Base-by-base conservation (phyloP, 805 yeast genomes). In the Metschnikowia lochheadii region DNA sequence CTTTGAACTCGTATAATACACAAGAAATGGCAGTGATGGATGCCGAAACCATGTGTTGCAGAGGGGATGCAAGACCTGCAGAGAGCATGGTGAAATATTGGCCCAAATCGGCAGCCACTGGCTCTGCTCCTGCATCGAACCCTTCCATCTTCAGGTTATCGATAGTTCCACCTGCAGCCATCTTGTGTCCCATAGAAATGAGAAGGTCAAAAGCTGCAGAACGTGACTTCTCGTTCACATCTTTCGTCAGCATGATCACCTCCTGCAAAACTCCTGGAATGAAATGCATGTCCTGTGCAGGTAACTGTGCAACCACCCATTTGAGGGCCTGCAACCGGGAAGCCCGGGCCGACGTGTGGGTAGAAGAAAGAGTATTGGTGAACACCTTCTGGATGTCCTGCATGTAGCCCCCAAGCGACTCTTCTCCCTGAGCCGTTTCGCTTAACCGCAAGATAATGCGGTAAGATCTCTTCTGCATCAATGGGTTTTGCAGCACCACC, bases 11-110 rank as follows among this genome's bases (percentile, higher is more conserved):
- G 68, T 83, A 92, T 37, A 94, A 77, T 41, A 92, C 72, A 63
- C 97, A 85, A 41, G 96, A 84, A 49, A 92, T 74, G 0, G 97
- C 95, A 6, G 96, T 90, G 59, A 94, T 83, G 40, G 78, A 61
- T n/a, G 98, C 97, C 62, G 96, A 88, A 32, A 94, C 87, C 97
- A 92, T 92, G 71, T 92, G 96, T 34, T 95, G 92, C 31, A 94
- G 80, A 56, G 87, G 84, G 50, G 97, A 97, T 35, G 94, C 97
- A 58, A 95, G 76, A 73, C 99, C 99, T 29, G 97, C 99, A 67
- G 92, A 82, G 31, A 92, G 85, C 85, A 94, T 89, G 31, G 95
- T 89, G 73, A 92, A 89, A 64, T 77, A 91, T 68, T 91, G 97
- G 42, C 83, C 79, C 49, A 91, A 75, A 17, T 82, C 76, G 7